Conservation (phyloP, 2,329 filamentous ascomycete genomes). For the Daldinia eschscholtzii region DNA sequence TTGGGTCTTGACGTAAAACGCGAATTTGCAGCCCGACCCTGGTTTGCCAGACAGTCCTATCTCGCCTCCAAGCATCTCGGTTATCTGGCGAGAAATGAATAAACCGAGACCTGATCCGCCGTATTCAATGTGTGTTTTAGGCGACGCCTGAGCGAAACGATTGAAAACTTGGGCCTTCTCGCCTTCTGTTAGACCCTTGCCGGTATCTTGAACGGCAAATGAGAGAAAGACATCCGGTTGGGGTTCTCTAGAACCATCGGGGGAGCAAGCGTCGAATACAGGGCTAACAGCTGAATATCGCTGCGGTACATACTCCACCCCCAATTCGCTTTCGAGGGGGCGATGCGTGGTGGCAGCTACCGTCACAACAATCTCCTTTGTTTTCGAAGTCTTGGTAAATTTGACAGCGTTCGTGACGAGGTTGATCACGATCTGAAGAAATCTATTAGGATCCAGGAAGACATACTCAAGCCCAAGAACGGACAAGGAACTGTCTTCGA, state of each 20-base stretch:
- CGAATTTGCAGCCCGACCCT: conserved; percentile 79
- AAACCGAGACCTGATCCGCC: conserved; percentile 83
- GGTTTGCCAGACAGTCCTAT: conserved; percentile 79
- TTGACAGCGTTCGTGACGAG: conserved; percentile 85
- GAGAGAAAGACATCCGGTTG: conserved; percentile 67
- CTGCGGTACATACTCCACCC: conserved; percentile 73
- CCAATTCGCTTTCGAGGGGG: conserved; percentile 57
- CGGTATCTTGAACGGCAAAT: conserved; percentile 82
- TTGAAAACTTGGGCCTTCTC: conserved; percentile 83
- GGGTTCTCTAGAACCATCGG: conserved; percentile 2
- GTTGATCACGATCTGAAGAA: conserved; percentile 85
- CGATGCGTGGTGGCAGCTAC: conserved; percentile 60
- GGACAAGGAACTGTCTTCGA: conserved; percentile 72
- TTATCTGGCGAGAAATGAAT: conserved; percentile 83
- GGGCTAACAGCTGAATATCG: conserved; percentile 54
- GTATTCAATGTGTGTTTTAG: conserved; percentile 81
- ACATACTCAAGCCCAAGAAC: conserved; percentile 73
- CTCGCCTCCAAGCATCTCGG: conserved; percentile 82
- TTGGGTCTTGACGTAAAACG: conserved; percentile 76
- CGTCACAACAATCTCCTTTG: conserved; percentile 65
- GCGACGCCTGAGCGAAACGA: conserved; percentile 82
- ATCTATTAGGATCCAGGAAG: conserved; percentile 76
- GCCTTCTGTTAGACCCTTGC: conserved; percentile 76
- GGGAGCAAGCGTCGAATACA: conserved; percentile 1
- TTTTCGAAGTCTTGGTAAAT: conserved; percentile 76